phyloP scores from a whole-genome alignment of 2,329 filamentous ascomycete genomes.

The Trichophyton schoenleinii region DNA sequence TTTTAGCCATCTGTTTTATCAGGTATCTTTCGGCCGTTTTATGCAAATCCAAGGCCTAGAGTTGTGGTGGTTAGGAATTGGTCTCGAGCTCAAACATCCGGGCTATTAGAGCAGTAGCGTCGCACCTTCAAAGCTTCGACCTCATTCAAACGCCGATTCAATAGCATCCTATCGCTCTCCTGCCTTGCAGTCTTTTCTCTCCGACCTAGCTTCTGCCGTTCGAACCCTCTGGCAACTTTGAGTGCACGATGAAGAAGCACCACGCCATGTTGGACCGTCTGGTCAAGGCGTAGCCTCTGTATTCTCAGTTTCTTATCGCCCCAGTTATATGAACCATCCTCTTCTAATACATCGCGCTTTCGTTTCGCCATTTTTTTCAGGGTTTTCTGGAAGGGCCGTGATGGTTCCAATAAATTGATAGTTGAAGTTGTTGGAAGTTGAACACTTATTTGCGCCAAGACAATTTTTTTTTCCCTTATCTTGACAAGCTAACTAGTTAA shows the following conservation, averaged over 20 bases:
- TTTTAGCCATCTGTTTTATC: conserved; percentile 44
- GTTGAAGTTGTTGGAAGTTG: not conserved
- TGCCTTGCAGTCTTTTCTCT: conserved; percentile 43
- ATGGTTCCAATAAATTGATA: not conserved
- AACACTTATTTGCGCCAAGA: not conserved
- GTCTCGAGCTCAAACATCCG: too few relatives aligned
- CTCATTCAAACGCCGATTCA: conserved; percentile 41
- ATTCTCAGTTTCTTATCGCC: conserved; percentile 21
- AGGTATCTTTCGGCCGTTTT: conserved; percentile 42
- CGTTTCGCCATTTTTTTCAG: conserved; percentile 24
- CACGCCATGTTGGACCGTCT: conserved; percentile 39
- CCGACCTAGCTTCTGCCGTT: conserved; percentile 51
- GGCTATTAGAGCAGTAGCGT: not conserved
- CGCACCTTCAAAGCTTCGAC: conserved; percentile 45
- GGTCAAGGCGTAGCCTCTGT: conserved; percentile 29
- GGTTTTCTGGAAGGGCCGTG: not conserved
- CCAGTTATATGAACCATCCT: conserved; percentile 12
- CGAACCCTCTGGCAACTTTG: conserved; percentile 48
- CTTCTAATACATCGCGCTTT: conserved; percentile 26
- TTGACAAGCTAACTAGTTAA: too few relatives aligned
- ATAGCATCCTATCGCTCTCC: conserved; percentile 30
- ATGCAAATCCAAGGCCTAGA: conserved; percentile 39
- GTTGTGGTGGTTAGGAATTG: conserved; percentile 4
- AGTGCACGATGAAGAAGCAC: conserved; percentile 41
- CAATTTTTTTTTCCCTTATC: not conserved